Conservation (phyloP, 805 yeast genomes). For the Pichia exigua region DNA sequence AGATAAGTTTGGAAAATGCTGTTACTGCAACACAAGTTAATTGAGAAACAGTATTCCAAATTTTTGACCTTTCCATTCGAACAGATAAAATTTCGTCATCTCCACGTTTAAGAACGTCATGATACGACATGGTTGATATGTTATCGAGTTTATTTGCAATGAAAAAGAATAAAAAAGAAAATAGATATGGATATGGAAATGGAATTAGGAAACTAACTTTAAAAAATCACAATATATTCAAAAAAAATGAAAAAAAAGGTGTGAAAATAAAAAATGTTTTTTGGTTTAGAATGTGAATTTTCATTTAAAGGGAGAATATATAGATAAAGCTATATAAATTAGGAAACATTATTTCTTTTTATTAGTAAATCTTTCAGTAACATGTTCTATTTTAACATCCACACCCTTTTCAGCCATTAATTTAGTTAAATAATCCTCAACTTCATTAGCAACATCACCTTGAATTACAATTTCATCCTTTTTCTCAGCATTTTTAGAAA, state of each 20-base stretch:
- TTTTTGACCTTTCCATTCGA: conserved; percentile 43
- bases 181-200: no score
- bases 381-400: conserved; percentile 82
- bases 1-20: conserved; percentile 51
- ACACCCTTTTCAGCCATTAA: conserved; percentile 77
- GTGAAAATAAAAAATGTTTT: no score
- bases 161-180: no score
- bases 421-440: conserved; percentile 64
- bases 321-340: no score
- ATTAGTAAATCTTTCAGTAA: conserved; percentile 75
- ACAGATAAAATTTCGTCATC: conserved; percentile 52
- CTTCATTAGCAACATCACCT: conserved; percentile 93
- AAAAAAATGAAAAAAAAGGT: no score
- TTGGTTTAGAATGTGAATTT: no score
- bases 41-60: conserved; percentile 66
- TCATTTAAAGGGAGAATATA: no score
- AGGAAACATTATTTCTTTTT: conserved; percentile 29
- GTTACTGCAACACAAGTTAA: conserved; percentile 63
- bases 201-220: no score
- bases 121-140: conserved; percentile 55
- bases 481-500: conserved; percentile 82
- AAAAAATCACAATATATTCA: no score
- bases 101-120: conserved; percentile 63
- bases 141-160: no score
- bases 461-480: conserved; percentile 88